phyloP scores from a whole-genome alignment of 169 alveolate species.

The Babesia caballi region DNA sequence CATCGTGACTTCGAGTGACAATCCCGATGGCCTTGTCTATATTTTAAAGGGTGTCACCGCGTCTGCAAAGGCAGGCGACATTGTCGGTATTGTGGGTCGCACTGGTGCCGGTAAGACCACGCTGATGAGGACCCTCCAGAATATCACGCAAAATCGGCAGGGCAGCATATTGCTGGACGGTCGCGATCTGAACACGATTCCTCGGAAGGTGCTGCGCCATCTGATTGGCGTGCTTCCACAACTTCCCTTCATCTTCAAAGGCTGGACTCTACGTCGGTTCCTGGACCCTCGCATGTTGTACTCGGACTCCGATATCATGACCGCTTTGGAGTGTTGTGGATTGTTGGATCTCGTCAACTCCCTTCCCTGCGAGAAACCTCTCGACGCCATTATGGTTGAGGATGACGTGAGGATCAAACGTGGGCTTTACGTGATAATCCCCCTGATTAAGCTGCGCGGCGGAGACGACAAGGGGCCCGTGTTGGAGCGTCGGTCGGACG shows the following conservation, averaged over 20 bases:
- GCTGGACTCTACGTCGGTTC: slow-evolving; percentile 64
- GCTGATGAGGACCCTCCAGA: slow-evolving; percentile 29
- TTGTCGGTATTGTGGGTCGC: slow-evolving; percentile 56
- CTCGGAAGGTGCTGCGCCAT: slow-evolving; percentile 35
- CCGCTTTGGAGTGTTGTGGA: slow-evolving; percentile 53
- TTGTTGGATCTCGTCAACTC: slow-evolving; percentile 29
- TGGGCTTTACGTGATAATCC: slow-evolving; percentile 16
- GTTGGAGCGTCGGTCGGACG: not conserved
- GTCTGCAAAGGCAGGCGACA: slow-evolving; percentile 28
- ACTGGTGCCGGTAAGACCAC: slow-evolving; percentile 68
- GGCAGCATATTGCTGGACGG: slow-evolving; percentile 66
- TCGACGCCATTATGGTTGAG: slow-evolving; percentile 33
- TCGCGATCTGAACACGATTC: slow-evolving; percentile 41
- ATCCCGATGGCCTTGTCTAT: not conserved
- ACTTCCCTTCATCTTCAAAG: slow-evolving; percentile 44
- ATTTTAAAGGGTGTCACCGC: slow-evolving; percentile 32
- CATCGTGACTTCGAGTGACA: not conserved
- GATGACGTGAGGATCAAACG: not conserved
- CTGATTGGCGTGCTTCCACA: slow-evolving; percentile 62
- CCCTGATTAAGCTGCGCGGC: not conserved
- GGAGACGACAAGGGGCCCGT: not conserved
- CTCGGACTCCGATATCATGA: slow-evolving; percentile 31
- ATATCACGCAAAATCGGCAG: slow-evolving; percentile 2
- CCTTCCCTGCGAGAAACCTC: slow-evolving; percentile 35
- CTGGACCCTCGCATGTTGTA: slow-evolving; percentile 58